Percentiles rank a stretch among this genome's conserved stretches.
phyloP scores from a whole-genome alignment of 176 grass and related monocot genomes.

The Echinochloa phyllopogon region DNA sequence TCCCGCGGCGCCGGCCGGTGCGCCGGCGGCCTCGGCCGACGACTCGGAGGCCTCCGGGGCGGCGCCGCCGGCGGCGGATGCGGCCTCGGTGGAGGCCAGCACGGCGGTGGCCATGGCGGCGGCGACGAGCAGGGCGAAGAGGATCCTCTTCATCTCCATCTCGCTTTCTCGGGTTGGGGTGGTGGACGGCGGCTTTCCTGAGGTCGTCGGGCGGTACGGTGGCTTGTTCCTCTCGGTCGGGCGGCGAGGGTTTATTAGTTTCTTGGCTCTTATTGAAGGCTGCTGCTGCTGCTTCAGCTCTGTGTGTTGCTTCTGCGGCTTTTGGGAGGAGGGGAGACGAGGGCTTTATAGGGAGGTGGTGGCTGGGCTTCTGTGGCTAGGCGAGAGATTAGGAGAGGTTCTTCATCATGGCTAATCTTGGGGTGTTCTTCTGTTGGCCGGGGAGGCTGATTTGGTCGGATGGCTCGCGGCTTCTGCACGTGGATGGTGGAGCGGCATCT shows the following conservation, averaged over 20 bases:
- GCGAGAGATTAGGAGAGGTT: background rate
- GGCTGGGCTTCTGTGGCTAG: background rate
- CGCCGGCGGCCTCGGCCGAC: background rate
- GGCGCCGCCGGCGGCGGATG: background rate
- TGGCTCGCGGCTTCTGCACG: background rate
- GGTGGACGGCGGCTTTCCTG: background rate
- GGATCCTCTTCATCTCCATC: conserved; percentile 57
- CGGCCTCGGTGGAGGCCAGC: conserved; percentile 20
- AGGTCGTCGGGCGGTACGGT: background rate
- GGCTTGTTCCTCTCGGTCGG: background rate
- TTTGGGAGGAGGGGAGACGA: background rate
- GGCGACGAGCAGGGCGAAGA: conserved; percentile 20
- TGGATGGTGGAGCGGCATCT: background rate
- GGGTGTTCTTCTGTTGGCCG: background rate
- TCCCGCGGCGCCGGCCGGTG: background rate
- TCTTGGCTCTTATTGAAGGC: conserved; percentile 10
- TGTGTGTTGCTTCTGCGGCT: conserved; percentile 1
- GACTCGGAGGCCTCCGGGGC: conserved; percentile 21
- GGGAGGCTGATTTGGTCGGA: background rate
- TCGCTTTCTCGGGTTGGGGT: background rate
- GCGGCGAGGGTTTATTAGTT: conserved; percentile 36
- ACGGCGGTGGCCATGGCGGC: conserved; percentile 20
- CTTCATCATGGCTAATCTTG: background rate
- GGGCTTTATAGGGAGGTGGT: background rate
- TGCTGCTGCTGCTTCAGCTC: background rate